A percentile compares a stretch with the other conserved stretches of the same genome.
phyloP scores from a whole-genome alignment of 1,284 basidiomycete genomes.

The Puccinia coronata region DNA sequence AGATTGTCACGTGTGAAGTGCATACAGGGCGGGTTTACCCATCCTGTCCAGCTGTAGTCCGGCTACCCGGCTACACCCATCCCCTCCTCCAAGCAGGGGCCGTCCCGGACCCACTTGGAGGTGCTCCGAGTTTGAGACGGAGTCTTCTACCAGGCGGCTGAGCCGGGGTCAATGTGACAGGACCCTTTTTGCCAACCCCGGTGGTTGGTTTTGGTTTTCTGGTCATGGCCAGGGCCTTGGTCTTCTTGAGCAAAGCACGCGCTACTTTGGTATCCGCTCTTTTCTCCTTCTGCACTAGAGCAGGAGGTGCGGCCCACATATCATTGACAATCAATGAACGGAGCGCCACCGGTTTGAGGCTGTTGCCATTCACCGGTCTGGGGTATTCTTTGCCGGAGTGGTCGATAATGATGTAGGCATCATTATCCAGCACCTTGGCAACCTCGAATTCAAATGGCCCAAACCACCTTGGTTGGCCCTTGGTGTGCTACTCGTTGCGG shows the following conservation, averaged over 20 bases:
- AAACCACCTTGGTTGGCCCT: slow-evolving; percentile 14
- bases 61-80: too few relatives aligned
- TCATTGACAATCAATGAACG: too few relatives aligned
- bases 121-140: not conserved
- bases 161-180: not conserved
- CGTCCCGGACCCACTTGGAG: not conserved
- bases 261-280: not conserved
- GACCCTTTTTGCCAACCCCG: too few relatives aligned
- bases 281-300: not conserved
- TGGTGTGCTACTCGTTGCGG: not conserved
- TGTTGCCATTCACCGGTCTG: too few relatives aligned
- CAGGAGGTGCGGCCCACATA: not conserved
- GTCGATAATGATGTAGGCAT: not conserved
- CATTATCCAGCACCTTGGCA: not conserved
- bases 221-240: not conserved
- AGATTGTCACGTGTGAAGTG: too few relatives aligned
- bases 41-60: too few relatives aligned
- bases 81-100: not conserved
- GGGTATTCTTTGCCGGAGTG: not conserved
- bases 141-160: not conserved
- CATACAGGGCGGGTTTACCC: too few relatives aligned
- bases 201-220: too few relatives aligned
- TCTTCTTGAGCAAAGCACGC: not conserved
- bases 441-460: slow-evolving; percentile 1
- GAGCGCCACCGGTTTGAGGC: too few relatives aligned